These are phyloP conservation scores for sunflower (Helianthus annuus) DNA, from an alignment of 129 eudicot genomes.

Conservation along the genomic window DNA sequence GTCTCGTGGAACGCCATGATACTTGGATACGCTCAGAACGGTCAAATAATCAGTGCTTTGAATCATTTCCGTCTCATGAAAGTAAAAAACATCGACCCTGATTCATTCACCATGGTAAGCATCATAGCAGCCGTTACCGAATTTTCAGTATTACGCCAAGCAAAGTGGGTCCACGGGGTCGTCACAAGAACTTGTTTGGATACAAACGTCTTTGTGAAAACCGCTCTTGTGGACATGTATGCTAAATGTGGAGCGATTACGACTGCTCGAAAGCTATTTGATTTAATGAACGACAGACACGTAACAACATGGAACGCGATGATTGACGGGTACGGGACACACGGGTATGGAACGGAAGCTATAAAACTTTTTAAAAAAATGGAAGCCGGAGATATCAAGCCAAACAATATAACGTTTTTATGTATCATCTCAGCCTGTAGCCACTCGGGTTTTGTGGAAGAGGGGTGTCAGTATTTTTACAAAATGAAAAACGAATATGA, in stretches of 20 bases:
- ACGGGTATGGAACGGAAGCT: constrained; percentile 71
- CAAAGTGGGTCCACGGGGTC: constrained; percentile 92
- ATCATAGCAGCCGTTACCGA: constrained; percentile 85
- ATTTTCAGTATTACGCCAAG: constrained; percentile 65
- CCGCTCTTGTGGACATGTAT: constrained; percentile 92
- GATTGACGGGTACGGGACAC: constrained; percentile 98
- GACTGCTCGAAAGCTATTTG: constrained; percentile 72
- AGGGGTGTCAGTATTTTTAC: constrained; percentile 58
- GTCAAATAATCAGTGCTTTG: no score
- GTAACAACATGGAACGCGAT: constrained; percentile 93
- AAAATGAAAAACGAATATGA: constrained; percentile 79
- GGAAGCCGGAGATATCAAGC: constrained; percentile 48
- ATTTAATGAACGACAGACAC: constrained; percentile 63
- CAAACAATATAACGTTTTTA: constrained; percentile 72
- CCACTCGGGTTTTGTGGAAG: constrained; percentile 82
- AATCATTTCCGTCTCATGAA: no score
- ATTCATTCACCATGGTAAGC: constrained; percentile 83
- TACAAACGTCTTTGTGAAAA: constrained; percentile 63
- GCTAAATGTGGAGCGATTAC: constrained; percentile 85
- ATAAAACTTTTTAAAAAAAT: constrained; percentile 56
- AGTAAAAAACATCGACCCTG: no score
- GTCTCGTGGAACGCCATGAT: no score
- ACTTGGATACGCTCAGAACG: no score
- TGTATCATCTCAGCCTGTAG: constrained; percentile 93
- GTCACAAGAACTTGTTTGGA: constrained; percentile 59